Percentiles rank a stretch among this genome's conserved stretches.
phyloP scores from a whole-genome alignment of 768 basidiomycete species.

The Cystobasidium tubakii region DNA sequence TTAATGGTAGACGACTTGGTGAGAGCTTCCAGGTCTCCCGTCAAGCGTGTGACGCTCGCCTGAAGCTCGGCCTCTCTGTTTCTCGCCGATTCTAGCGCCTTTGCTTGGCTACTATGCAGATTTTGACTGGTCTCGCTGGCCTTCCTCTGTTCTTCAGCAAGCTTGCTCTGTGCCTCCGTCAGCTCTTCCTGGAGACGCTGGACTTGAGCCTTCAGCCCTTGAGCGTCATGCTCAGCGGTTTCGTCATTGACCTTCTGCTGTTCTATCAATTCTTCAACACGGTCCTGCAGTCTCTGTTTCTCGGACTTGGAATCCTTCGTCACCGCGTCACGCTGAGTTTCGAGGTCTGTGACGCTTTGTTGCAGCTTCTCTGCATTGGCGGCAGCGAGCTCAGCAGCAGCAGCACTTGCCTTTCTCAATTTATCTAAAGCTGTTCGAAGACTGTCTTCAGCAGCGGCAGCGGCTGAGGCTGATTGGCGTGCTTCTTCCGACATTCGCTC shows the following conservation, averaged over 20 bases:
- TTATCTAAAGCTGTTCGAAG: not conserved
- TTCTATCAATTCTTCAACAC: not conserved
- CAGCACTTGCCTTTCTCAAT: not conserved
- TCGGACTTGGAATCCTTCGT: not conserved
- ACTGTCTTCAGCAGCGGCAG: not conserved
- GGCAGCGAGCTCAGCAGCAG: not conserved
- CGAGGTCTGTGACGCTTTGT: not conserved
- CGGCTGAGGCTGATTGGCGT: not conserved
- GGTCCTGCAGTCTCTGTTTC: not conserved
- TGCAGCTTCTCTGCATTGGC: slow-evolving; percentile 5
- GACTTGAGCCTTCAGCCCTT: not conserved
- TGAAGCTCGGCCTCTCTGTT: not conserved
- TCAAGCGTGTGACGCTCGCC: not conserved
- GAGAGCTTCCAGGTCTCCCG: not conserved
- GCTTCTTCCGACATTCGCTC: not conserved
- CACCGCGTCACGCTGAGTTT: not conserved
- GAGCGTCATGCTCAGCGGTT: not conserved
- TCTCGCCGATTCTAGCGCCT: not conserved
- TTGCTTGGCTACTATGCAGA: not conserved
- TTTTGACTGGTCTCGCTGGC: not conserved
- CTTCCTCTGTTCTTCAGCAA: not conserved
- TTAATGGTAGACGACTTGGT: not conserved
- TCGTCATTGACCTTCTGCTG: not conserved
- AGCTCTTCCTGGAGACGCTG: not conserved
- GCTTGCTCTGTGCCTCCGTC: not conserved